phyloP scores from a whole-genome alignment of 805 yeast species.

The Saturnispora bothae region DNA sequence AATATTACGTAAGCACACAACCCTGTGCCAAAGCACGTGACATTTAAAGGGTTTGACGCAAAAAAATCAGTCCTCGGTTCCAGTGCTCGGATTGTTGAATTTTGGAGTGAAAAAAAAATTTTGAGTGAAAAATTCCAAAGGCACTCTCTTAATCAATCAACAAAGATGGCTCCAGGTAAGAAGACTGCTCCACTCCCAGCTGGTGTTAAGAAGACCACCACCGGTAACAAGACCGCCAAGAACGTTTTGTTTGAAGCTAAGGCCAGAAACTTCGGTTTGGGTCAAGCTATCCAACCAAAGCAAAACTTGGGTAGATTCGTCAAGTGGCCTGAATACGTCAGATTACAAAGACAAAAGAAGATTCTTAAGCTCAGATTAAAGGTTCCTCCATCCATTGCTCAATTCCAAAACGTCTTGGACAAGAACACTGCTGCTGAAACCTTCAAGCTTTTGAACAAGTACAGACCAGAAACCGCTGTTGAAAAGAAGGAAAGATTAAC shows the following conservation, averaged over 20 bases:
- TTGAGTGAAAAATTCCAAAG: constrained; percentile 69
- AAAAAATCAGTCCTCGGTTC: not conserved
- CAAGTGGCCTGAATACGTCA: constrained; percentile 98
- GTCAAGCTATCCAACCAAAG: constrained; percentile 92
- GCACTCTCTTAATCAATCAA: constrained; percentile 62
- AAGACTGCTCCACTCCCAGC: constrained; percentile 99
- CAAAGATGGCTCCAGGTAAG: constrained; percentile 29
- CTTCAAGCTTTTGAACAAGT: constrained; percentile 95
- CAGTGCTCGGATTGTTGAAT: constrained; percentile 76
- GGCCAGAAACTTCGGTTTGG: constrained; percentile 93
- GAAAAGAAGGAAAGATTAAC: constrained; percentile 99
- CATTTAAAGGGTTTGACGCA: constrained; percentile 46
- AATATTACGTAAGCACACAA: no score
- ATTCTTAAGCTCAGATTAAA: constrained; percentile 89
- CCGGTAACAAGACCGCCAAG: constrained; percentile 23
- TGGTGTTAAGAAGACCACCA: constrained; percentile 48
- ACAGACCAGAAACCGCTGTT: constrained; percentile 95
- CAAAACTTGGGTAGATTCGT: constrained; percentile 95
- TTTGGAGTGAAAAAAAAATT: not conserved
- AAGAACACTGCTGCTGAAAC: constrained; percentile 98
- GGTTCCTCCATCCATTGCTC: constrained; percentile 98
- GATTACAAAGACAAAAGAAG: constrained; percentile 98
- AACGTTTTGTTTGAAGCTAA: constrained; percentile 86
- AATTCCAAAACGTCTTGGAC: constrained; percentile 92
- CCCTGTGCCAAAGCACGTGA: no score